phyloP scores from a whole-genome alignment of 2,329 filamentous ascomycete species.

The Knoxdaviesia proteae region DNA sequence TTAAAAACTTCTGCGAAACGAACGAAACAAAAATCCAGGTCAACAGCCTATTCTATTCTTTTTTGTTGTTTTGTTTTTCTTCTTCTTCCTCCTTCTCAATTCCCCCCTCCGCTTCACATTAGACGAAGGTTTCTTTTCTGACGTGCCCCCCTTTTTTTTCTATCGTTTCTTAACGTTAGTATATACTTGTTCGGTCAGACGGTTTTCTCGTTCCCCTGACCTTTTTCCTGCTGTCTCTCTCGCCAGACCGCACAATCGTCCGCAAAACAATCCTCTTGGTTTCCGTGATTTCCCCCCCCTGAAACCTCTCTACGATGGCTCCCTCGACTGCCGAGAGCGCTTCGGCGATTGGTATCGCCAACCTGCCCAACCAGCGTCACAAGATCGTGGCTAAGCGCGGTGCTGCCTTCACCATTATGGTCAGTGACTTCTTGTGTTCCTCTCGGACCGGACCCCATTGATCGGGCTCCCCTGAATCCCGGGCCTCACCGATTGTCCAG shows the following conservation, averaged over 20 bases:
- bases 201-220: too few species aligned
- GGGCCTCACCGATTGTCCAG: too few species aligned
- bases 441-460: background rate
- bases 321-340: conserved; percentile 35
- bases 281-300: background rate
- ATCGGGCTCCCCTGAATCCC: too few species aligned
- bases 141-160: too few species aligned
- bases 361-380: conserved; percentile 53
- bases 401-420: conserved; percentile 98
- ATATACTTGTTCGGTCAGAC: too few species aligned
- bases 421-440: conserved; percentile 19
- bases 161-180: too few species aligned
- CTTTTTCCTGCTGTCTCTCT: conserved; percentile 1
- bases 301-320: conserved; percentile 27
- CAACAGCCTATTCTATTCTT: background rate
- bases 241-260: conserved; percentile 1
- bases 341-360: conserved; percentile 54
- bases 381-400: conserved; percentile 67
- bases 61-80: background rate
- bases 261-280: background rate
- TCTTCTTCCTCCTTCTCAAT: background rate
- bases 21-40: conserved; percentile 1
- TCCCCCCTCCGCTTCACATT: too few species aligned
- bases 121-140: too few species aligned
- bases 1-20: background rate